These are phyloP conservation scores for Penicillium pulvis DNA, from an alignment of 495 filamentous ascomycete species.

Conservation along the genomic window DNA sequence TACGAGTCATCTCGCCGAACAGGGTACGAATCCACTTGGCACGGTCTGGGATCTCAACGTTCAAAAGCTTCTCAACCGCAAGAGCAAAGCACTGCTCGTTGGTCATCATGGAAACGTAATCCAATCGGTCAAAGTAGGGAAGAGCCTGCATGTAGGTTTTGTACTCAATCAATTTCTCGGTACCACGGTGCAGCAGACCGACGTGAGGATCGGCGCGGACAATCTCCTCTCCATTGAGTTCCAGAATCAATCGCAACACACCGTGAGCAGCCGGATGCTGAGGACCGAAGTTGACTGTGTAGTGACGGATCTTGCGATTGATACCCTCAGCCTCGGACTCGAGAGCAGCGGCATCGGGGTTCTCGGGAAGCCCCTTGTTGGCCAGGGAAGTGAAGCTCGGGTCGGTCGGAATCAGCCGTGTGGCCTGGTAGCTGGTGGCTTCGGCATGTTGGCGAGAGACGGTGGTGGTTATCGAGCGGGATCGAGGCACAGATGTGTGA, in stretches of 20 bases:
- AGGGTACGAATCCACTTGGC: conserved; percentile 97
- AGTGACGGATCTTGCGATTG: conserved; percentile 91
- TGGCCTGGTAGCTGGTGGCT: conserved; percentile 58
- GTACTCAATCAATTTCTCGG: conserved; percentile 99
- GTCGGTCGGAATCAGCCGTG: conserved; percentile 61
- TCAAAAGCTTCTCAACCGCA: conserved; percentile 96
- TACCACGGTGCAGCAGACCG: conserved; percentile 92
- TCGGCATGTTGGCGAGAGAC: conserved; percentile 63
- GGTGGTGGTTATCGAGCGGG: conserved; percentile 70
- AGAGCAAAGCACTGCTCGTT: conserved; percentile 98
- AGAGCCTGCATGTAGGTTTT: conserved; percentile 98
- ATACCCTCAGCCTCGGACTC: conserved; percentile 56
- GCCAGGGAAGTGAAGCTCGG: conserved; percentile 54
- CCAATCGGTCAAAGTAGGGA: conserved; percentile 97
- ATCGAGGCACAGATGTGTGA: conserved; percentile 43
- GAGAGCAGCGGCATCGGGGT: conserved; percentile 45
- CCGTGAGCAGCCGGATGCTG: conserved; percentile 99
- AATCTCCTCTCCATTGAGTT: conserved; percentile 97
- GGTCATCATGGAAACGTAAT: conserved; percentile 99
- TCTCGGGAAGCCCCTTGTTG: conserved; percentile 46
- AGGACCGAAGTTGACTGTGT: conserved; percentile 99
- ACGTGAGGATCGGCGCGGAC: conserved; percentile 96
- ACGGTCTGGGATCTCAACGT: conserved; percentile 92
- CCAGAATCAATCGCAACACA: conserved; percentile 95
- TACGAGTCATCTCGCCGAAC: conserved; percentile 94